Evolutionary conservation across 2,329 filamentous ascomycete genomes (phyloP).

Genomic region (Calonectria honghensis): DNA sequence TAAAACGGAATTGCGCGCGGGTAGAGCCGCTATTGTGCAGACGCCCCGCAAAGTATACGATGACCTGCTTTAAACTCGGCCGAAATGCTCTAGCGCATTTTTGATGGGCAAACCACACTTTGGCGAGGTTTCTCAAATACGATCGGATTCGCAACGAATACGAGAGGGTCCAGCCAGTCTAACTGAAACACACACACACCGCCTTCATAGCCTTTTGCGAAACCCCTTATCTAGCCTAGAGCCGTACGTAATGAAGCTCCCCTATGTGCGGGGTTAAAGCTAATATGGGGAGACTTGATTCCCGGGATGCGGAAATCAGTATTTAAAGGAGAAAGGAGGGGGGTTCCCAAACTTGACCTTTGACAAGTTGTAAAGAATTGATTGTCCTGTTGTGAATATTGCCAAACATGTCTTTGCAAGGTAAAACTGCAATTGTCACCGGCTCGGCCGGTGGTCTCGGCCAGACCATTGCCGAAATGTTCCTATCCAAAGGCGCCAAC

Average conservation of each 20-base stretch:
- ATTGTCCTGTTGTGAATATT: neutral
- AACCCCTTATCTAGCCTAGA: neutral
- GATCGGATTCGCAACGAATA: neutral
- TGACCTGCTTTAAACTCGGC: neutral
- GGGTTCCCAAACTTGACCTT: neutral
- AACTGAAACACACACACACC: neutral
- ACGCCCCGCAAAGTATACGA: neutral
- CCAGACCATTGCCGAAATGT: slow-evolving; percentile 54
- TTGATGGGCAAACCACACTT: neutral
- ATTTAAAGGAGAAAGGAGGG: neutral
- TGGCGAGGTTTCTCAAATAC: neutral
- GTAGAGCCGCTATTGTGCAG: neutral
- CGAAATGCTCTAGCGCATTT: neutral
- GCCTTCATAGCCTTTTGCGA: neutral
- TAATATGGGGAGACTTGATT: neutral
- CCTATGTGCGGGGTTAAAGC: neutral
- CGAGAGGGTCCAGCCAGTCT: neutral
- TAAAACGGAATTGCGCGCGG: neutral
- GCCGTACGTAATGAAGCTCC: neutral
- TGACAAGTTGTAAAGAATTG: neutral
- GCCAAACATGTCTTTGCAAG: slow-evolving; percentile 27
- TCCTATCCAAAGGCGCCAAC: slow-evolving; percentile 57
- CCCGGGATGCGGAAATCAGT: neutral
- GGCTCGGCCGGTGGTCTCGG: slow-evolving; percentile 59
- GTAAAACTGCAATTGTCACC: slow-evolving; percentile 58